Percentiles rank a stretch among this genome's conserved stretches.
Evolutionary conservation across 768 basidiomycete genomes (phyloP).

Genomic region (Panellus pusillus): DNA sequence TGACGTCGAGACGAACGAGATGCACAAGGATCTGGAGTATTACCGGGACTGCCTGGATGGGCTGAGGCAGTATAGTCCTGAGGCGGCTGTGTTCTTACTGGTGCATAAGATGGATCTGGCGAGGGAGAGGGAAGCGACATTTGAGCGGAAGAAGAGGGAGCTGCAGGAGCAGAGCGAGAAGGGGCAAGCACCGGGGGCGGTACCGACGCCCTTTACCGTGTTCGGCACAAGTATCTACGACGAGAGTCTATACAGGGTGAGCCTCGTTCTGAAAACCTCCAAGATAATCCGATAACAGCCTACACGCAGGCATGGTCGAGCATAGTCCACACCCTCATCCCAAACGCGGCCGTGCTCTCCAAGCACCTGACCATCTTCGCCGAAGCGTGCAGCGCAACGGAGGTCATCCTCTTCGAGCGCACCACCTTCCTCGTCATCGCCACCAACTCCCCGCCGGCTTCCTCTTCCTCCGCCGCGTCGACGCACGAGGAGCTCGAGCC

Average conservation of each 20-base stretch:
- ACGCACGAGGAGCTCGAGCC: conserved; percentile 59
- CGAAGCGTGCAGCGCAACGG: conserved; percentile 83
- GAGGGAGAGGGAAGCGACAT: conserved; percentile 53
- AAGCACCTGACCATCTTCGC: conserved; percentile 87
- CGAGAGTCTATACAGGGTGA: conserved; percentile 91
- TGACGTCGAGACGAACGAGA: conserved; percentile 86
- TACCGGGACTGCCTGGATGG: conserved; percentile 90
- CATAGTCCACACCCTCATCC: conserved; percentile 95
- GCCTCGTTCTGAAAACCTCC: conserved; percentile 14
- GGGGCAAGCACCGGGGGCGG: conserved; percentile 17
- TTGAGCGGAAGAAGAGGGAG: conserved; percentile 74
- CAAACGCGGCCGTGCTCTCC: conserved; percentile 87
- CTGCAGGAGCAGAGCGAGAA: conserved; percentile 67
- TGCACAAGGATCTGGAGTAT: conserved; percentile 84
- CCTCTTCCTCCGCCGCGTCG: too few species aligned
- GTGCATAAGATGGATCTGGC: conserved; percentile 99
- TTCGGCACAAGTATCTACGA: conserved; percentile 97
- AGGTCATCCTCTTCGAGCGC: conserved; percentile 94
- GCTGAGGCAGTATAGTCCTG: conserved; percentile 72
- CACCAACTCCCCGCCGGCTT: conserved; percentile 53
- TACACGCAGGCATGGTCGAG: conserved; percentile 88
- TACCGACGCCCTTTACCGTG: conserved; percentile 51
- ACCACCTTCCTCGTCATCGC: conserved; percentile 98
- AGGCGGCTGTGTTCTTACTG: conserved; percentile 84
- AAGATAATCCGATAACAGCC: not conserved